Evolutionary conservation across 306 rosid species (phyloP).

Genomic region (Hylodesmum podocarpum): DNA sequence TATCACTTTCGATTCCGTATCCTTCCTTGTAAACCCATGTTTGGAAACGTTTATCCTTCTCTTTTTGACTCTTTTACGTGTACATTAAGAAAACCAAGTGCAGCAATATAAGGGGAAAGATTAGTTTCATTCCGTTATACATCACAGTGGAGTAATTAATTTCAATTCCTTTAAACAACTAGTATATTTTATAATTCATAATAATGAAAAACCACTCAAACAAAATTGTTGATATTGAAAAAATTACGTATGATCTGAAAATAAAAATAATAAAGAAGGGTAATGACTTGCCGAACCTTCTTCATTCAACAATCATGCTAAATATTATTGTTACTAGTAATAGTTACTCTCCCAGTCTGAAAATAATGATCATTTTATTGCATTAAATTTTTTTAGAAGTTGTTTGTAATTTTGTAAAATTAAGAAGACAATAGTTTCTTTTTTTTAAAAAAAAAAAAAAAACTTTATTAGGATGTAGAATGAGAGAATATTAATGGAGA

Average conservation of each 20-base stretch:
- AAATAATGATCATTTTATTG: not conserved
- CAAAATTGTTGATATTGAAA: no score
- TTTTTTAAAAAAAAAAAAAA: no score
- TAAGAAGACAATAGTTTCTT: not conserved
- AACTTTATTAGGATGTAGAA: not conserved
- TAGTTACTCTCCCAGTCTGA: not conserved
- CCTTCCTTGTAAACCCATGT: slow-evolving; percentile 40
- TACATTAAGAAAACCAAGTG: not conserved
- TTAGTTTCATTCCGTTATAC: not conserved
- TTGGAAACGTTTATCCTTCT: slow-evolving; percentile 31
- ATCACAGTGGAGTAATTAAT: not conserved
- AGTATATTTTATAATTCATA: no score
- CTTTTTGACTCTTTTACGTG: slow-evolving; percentile 17
- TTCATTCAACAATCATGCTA: not conserved
- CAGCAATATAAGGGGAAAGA: not conserved
- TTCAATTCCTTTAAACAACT: not conserved
- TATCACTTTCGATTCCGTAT: no score
- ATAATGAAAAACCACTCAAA: no score
- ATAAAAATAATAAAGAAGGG: no score
- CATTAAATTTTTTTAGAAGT: no score
- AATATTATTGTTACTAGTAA: not conserved
- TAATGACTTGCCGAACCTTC: not conserved
- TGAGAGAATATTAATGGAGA: not conserved
- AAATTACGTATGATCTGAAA: no score
- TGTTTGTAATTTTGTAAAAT: no score